Evolutionary conservation across 2,329 filamentous ascomycete genomes (phyloP).

Genomic region (Trichoderma hamatum): DNA sequence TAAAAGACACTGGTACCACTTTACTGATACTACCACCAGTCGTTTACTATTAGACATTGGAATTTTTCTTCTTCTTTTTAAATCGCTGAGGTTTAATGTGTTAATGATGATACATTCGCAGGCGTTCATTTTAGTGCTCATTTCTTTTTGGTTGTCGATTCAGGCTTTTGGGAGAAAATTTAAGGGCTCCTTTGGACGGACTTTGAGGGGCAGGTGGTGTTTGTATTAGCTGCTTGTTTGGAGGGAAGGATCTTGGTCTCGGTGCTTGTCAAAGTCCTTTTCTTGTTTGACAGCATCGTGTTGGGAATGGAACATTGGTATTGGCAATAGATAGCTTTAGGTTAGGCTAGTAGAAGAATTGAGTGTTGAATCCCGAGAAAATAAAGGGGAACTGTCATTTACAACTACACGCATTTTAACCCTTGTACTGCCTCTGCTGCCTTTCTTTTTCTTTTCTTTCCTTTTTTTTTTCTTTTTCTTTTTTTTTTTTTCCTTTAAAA

Average conservation of each 20-base stretch:
- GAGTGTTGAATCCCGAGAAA: neutral
- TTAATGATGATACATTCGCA: slow-evolving; percentile 25
- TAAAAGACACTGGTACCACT: slow-evolving; percentile 28
- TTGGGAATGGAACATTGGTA: neutral
- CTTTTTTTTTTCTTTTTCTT: too few species aligned
- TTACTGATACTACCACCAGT: neutral
- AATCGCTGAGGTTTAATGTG: slow-evolving; percentile 19
- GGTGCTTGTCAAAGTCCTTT: neutral
- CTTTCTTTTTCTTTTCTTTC: too few species aligned
- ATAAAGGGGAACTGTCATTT: too few species aligned
- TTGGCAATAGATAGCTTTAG: neutral
- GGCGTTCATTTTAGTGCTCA: slow-evolving; percentile 27
- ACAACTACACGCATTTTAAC: too few species aligned
- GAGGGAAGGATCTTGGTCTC: neutral
- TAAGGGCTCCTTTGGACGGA: neutral
- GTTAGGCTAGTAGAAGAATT: neutral
- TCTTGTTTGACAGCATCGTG: neutral
- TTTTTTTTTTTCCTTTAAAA: too few species aligned
- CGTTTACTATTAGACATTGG: neutral
- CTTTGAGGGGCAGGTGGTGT: neutral
- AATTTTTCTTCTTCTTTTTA: neutral
- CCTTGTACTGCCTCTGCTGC: too few species aligned
- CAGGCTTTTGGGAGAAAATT: neutral
- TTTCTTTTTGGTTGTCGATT: neutral
- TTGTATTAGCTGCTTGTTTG: neutral